A percentile compares a stretch with the other conserved stretches of the same genome.
Conservation (phyloP, 345 rosid genomes). For the Leavenworthia alabamica region DNA sequence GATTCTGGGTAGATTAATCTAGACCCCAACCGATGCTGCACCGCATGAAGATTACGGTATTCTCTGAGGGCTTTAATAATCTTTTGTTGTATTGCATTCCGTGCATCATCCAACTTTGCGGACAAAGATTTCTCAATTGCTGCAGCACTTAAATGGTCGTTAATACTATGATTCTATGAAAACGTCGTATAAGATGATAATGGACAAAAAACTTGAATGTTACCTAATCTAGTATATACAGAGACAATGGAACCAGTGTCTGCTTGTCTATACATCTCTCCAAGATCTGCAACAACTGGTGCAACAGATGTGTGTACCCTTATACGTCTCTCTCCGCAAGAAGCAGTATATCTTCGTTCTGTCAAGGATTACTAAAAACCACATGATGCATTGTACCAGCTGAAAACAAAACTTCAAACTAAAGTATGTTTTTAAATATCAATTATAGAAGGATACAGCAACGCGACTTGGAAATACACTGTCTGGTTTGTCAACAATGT, state of each 20-base stretch:
- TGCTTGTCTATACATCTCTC: slow-evolving; percentile 94
- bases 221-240: slow-evolving; percentile 80
- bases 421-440: slow-evolving; percentile 3
- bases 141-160: slow-evolving; percentile 35
- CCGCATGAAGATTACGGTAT: slow-evolving; percentile 78
- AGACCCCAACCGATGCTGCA: slow-evolving; percentile 93
- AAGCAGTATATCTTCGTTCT: slow-evolving; percentile 80
- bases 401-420: slow-evolving; percentile 9
- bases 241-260: slow-evolving; percentile 89
- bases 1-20: slow-evolving; percentile 96
- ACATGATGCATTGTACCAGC: slow-evolving; percentile 6
- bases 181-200: slow-evolving; percentile 2
- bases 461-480: slow-evolving; percentile 94
- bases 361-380: slow-evolving; percentile 42
- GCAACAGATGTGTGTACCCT: slow-evolving; percentile 93
- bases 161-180: slow-evolving; percentile 24
- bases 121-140: slow-evolving; percentile 91
- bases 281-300: slow-evolving; percentile 85
- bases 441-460: slow-evolving; percentile 79
- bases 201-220: slow-evolving; percentile 1
- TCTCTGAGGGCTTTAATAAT: slow-evolving; percentile 88
- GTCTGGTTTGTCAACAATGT: slow-evolving; percentile 81
- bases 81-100: slow-evolving; percentile 65
- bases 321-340: slow-evolving; percentile 99
- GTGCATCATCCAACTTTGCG: slow-evolving; percentile 87